Conservation (phyloP, 169 alveolate species). For the Plasmodium berghei region DNA sequence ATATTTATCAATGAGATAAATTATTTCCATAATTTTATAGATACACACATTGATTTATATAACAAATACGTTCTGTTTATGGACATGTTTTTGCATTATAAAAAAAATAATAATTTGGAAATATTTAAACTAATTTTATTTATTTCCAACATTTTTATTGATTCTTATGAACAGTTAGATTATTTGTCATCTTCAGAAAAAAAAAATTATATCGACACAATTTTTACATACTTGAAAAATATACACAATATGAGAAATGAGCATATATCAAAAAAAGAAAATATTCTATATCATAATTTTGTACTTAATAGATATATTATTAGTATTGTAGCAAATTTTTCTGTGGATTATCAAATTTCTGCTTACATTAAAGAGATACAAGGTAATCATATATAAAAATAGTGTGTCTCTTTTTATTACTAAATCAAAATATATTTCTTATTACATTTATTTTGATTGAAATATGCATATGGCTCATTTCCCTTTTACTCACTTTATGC, state of each 20-base stretch:
- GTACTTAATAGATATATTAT: slow-evolving; percentile 67
- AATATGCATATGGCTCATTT: neutral
- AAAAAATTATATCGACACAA: slow-evolving; percentile 36
- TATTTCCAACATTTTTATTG: slow-evolving; percentile 70
- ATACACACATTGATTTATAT: slow-evolving; percentile 32
- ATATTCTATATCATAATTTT: slow-evolving; percentile 65
- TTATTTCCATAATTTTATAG: slow-evolving; percentile 47
- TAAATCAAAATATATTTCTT: no score
- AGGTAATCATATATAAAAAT: slow-evolving; percentile 27
- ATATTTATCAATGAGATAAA: slow-evolving; percentile 41
- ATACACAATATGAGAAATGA: slow-evolving; percentile 40
- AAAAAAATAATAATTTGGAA: slow-evolving; percentile 49
- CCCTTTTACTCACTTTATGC: slow-evolving; percentile 1
- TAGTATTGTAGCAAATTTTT: slow-evolving; percentile 71
- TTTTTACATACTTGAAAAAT: slow-evolving; percentile 45
- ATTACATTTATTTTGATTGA: no score
- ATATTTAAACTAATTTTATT: slow-evolving; percentile 68
- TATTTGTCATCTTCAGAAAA: slow-evolving; percentile 45
- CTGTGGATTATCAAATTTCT: slow-evolving; percentile 15
- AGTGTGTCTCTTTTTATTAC: no score
- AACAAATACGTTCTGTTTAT: slow-evolving; percentile 36
- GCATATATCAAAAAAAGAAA: slow-evolving; percentile 38
- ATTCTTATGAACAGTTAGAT: slow-evolving; percentile 64
- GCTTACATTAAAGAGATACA: slow-evolving; percentile 30
- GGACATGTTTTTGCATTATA: slow-evolving; percentile 68